Conservation (phyloP, 805 yeast genomes). For the Barnettozyma siamensis region DNA sequence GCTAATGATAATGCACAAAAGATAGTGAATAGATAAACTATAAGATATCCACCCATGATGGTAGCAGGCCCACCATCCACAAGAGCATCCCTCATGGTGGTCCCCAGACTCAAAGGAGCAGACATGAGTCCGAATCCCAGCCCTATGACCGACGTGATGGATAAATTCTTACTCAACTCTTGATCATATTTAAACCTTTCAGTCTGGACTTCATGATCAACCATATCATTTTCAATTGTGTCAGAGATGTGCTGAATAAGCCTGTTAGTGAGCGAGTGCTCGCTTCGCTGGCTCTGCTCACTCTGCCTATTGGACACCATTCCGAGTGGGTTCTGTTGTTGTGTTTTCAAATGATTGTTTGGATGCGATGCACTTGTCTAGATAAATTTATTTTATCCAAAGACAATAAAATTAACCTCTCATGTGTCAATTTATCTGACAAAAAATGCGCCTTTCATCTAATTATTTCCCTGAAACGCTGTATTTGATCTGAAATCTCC, state of each 20-base stretch:
- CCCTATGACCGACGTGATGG: slow-evolving; percentile 67
- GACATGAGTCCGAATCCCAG: slow-evolving; percentile 78
- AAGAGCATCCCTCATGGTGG: slow-evolving; percentile 65
- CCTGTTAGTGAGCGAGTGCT: slow-evolving; percentile 9
- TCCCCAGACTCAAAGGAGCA: slow-evolving; percentile 72
- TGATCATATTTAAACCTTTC: slow-evolving; percentile 74
- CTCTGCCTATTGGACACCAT: slow-evolving; percentile 1
- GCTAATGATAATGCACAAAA: slow-evolving; percentile 67
- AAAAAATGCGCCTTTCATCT: no score
- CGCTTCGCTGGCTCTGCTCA: slow-evolving; percentile 2
- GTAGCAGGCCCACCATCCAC: slow-evolving; percentile 76
- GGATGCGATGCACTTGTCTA: no score
- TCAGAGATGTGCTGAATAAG: slow-evolving; percentile 17
- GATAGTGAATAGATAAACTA: slow-evolving; percentile 57
- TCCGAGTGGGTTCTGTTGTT: background rate
- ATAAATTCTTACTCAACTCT: slow-evolving; percentile 60
- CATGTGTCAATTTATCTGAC: no score
- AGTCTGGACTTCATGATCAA: slow-evolving; percentile 36
- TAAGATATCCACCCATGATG: slow-evolving; percentile 67
- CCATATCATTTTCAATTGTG: slow-evolving; percentile 22
- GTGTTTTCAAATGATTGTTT: background rate
- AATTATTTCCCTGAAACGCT: no score
- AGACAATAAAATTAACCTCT: background rate
- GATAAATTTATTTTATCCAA: background rate
- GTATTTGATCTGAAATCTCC: no score